phyloP scores from a whole-genome alignment of 2,329 filamentous ascomycete species.

The Laburnicola sp. region DNA sequence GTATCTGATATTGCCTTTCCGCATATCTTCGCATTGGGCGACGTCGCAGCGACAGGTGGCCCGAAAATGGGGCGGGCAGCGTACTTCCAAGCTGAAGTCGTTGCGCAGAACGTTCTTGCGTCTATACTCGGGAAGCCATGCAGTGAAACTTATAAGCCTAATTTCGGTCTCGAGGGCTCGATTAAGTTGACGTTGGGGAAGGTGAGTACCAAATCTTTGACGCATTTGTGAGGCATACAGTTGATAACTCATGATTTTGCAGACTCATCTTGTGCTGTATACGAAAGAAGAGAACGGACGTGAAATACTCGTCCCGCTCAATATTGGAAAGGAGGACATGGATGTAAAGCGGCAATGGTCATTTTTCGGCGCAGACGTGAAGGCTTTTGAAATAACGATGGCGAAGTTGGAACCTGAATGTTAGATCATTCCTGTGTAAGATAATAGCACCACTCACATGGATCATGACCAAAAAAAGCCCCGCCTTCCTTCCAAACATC shows the following conservation, averaged over 20 bases:
- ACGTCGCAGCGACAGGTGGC: slow-evolving; percentile 59
- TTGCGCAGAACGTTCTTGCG: slow-evolving; percentile 59
- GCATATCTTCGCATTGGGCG: slow-evolving; percentile 65
- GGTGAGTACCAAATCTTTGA: slow-evolving; percentile 8
- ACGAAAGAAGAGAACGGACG: slow-evolving; percentile 7
- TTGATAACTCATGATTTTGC: not conserved
- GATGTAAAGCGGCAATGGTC: slow-evolving; percentile 14
- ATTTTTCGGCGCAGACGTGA: slow-evolving; percentile 13
- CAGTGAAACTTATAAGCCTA: slow-evolving; percentile 15
- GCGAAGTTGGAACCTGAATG: too few relatives aligned
- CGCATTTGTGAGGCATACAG: not conserved
- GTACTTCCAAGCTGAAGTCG: slow-evolving; percentile 57
- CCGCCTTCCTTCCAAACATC: too few relatives aligned
- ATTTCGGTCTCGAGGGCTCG: slow-evolving; percentile 15
- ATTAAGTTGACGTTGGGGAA: slow-evolving; percentile 28
- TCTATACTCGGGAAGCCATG: slow-evolving; percentile 39
- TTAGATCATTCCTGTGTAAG: too few relatives aligned
- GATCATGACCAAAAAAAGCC: too few relatives aligned
- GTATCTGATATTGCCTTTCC: slow-evolving; percentile 53
- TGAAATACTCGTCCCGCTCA: slow-evolving; percentile 7
- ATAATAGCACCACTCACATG: too few relatives aligned
- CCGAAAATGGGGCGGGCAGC: slow-evolving; percentile 60
- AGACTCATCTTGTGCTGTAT: slow-evolving; percentile 6
- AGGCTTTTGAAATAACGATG: slow-evolving; percentile 1
- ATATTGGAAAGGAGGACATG: slow-evolving; percentile 9